Evolutionary conservation across 176 grass and related monocot genomes (phyloP), one percentile per base, ranked within the genome.

Genomic region (Eleusine indica): DNA sequence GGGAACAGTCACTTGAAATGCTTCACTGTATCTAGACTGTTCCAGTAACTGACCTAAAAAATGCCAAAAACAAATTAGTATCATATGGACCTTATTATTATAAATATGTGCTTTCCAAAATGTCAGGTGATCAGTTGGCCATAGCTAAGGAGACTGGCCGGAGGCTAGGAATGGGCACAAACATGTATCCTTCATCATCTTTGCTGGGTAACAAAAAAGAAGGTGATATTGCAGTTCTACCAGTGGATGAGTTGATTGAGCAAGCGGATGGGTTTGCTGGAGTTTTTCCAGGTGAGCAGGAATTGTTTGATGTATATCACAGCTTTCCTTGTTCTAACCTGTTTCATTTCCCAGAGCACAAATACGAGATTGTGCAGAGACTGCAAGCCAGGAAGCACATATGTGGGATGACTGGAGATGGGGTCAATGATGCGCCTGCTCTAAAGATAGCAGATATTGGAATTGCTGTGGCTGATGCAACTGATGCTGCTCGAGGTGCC

Each of bases 401-500:
- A 80, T 91, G 89, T 72, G 89, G 89, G 39, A 91, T 91, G 89
- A 91, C 89, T 67, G 89, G 89, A 68, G 89, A 91, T 85, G 89
- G 89, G 71, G 89, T 91, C 65, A 87, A 91, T 42, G 89, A 91
- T 77, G 88, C 88, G 70, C 88, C 88, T 83, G 88, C 88, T 49
- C 75, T 90, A 68, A 90, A 90, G 79, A 86, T 79, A 68, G 88
- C 88, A 22, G 88, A 90, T 71, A 87, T 90, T 86, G 88, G 85
- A 78, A 91, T 91, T 62, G 86, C 86, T 13, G 86, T 91, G 76
- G 89, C 89, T 60, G 89, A 91, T 88, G 85, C 89, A 76, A 91
- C 89, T 72, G 89, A 91, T 38, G 89, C 89, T 77, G 85, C 89
- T 57, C 81, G 89, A 76, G 77, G 89, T 39, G 89, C 85, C 66